phyloP scores from a whole-genome alignment of 108 stramenopile genomes.

The Skeletonema menzelii region DNA sequence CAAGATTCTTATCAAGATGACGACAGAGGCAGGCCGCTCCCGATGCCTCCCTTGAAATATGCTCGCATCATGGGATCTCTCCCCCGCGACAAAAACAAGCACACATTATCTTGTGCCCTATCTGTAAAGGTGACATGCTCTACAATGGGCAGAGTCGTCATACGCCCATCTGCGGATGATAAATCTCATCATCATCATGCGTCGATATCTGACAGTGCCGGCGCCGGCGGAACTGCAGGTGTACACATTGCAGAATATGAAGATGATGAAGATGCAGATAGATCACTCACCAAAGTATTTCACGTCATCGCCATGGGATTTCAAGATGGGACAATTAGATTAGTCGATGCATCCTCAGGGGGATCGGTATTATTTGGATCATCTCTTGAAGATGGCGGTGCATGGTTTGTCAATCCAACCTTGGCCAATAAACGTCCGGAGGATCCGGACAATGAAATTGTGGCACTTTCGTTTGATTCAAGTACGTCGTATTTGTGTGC shows the following conservation, averaged over 20 bases:
- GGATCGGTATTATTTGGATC: conserved; percentile 3
- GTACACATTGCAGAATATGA: conserved; percentile 14
- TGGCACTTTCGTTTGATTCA: conserved; percentile 44
- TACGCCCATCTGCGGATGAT: conserved; percentile 5
- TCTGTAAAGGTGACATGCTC: conserved; percentile 27
- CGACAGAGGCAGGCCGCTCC: conserved; percentile 20
- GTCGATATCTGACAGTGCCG: not conserved
- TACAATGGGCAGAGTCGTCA: conserved; percentile 30
- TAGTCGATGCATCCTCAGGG: conserved; percentile 7
- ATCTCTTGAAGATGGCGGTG: not conserved
- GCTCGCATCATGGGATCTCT: conserved; percentile 36
- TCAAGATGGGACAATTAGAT: conserved; percentile 6
- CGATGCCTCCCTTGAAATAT: conserved; percentile 42
- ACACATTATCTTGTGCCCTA: conserved; percentile 10
- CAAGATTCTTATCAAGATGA: conserved; percentile 28
- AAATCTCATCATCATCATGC: no score
- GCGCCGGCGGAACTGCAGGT: conserved; percentile 13
- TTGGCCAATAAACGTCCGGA: not conserved
- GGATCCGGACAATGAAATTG: conserved; percentile 18
- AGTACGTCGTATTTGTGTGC: conserved; percentile 31
- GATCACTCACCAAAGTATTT: conserved; percentile 2
- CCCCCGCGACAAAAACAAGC: conserved; percentile 7
- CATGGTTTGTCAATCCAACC: not conserved
- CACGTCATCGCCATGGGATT: conserved; percentile 15
- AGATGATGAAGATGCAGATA: conserved; percentile 22